Percentiles rank a stretch among this genome's conserved stretches.
These are phyloP conservation scores for Saccharomycopsis fibuligera DNA, from an alignment of 805 yeast species.

Conservation along the genomic window DNA sequence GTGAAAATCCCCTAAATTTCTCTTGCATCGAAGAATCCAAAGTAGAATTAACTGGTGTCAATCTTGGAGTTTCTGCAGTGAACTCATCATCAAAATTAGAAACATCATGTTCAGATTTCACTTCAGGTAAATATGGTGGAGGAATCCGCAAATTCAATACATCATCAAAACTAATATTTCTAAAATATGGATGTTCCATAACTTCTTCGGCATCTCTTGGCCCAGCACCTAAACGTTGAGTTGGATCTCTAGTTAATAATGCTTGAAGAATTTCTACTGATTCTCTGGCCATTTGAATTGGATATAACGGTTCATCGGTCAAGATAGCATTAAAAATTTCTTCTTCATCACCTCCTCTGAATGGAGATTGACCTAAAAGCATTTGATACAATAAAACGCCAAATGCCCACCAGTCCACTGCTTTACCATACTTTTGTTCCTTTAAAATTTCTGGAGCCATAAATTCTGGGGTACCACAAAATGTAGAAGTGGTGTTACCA, in stretches of 20 bases:
- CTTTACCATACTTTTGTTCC: slow-evolving; percentile 86
- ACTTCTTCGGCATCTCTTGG: slow-evolving; percentile 86
- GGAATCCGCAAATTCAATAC: slow-evolving; percentile 61
- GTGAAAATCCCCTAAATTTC: slow-evolving; percentile 95
- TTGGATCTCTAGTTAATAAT: slow-evolving; percentile 83
- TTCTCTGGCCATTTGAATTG: slow-evolving; percentile 95
- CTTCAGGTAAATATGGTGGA: slow-evolving; percentile 88
- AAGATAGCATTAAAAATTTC: slow-evolving; percentile 95
- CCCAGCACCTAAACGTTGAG: slow-evolving; percentile 77
- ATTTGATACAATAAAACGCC: slow-evolving; percentile 95
- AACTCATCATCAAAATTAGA: slow-evolving; percentile 92
- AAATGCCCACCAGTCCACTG: slow-evolving; percentile 99
- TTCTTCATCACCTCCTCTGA: slow-evolving; percentile 94
- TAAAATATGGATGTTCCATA: slow-evolving; percentile 93
- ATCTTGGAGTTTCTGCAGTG: slow-evolving; percentile 87
- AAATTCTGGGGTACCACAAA: slow-evolving; percentile 98
- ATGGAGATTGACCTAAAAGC: slow-evolving; percentile 94
- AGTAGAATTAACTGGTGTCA: slow-evolving; percentile 90
- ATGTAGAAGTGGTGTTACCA: slow-evolving; percentile 83
- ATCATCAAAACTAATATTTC: slow-evolving; percentile 85
- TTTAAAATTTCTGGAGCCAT: slow-evolving; percentile 98
- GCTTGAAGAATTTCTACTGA: slow-evolving; percentile 92
- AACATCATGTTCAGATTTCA: slow-evolving; percentile 83
- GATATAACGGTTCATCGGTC: slow-evolving; percentile 93
- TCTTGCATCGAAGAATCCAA: slow-evolving; percentile 87